Conservation (phyloP, 257 asterid genomes). For the Orobanche coerulescens region DNA sequence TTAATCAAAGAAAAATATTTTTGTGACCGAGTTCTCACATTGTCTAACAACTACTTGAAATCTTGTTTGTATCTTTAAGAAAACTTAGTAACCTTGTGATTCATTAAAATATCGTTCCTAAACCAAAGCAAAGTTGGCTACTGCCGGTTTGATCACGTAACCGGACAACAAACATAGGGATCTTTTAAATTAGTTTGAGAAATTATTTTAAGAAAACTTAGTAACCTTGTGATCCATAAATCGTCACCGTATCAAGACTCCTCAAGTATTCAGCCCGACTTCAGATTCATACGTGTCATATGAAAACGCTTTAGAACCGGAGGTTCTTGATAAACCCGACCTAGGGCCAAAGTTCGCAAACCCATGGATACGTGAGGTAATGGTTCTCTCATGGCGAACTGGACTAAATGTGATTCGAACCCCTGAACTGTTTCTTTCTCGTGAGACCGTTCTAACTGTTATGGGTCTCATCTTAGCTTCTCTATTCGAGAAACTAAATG, state of each 20-base stretch:
- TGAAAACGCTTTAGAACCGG: constrained; percentile 38
- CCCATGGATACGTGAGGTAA: constrained; percentile 78
- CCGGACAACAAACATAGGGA: too few relatives aligned
- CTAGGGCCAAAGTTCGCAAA: constrained; percentile 57
- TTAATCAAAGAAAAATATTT: too few relatives aligned
- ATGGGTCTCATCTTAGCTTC: constrained; percentile 74
- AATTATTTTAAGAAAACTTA: too few relatives aligned
- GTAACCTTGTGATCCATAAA: too few relatives aligned
- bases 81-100: too few relatives aligned
- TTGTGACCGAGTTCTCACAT: too few relatives aligned
- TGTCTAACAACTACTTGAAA: too few relatives aligned
- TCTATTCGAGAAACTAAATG: constrained; percentile 43
- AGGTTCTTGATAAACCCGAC: constrained; percentile 64
- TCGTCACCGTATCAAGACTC: constrained; percentile 25
- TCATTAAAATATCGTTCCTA: too few relatives aligned
- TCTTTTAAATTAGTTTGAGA: too few relatives aligned
- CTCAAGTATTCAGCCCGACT: constrained; percentile 38
- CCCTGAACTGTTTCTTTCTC: constrained; percentile 72
- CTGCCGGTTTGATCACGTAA: too few relatives aligned
- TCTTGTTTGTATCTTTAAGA: too few relatives aligned
- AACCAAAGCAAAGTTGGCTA: too few relatives aligned
- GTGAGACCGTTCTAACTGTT: constrained; percentile 59
- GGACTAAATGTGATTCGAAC: constrained; percentile 67
- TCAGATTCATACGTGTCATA: constrained; percentile 32
- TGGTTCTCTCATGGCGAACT: constrained; percentile 73